These are phyloP conservation scores for Kwoniella shandongensis DNA, from an alignment of 768 basidiomycete species.

Conservation along the genomic window DNA sequence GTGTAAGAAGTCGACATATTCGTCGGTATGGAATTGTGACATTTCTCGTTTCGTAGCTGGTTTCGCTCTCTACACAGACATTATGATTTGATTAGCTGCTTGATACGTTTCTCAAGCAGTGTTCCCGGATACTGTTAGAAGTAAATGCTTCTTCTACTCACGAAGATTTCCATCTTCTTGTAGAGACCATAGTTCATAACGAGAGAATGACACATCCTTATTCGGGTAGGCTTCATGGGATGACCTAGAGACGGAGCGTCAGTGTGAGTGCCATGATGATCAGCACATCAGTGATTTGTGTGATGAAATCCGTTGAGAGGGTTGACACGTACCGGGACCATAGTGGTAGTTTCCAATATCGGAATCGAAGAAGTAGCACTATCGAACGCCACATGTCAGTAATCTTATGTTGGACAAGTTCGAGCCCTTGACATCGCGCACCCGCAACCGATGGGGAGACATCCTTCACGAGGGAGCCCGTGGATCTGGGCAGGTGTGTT, in stretches of 20 bases:
- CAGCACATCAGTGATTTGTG: background rate
- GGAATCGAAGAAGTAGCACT: constrained; percentile 99
- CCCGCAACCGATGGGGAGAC: too few species aligned
- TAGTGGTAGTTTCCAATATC: constrained; percentile 99
- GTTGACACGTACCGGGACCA: constrained; percentile 60
- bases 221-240: constrained; percentile 96
- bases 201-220: constrained; percentile 98
- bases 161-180: constrained; percentile 99
- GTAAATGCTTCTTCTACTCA: too few species aligned
- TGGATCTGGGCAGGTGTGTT: too few species aligned
- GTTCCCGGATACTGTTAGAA: too few species aligned
- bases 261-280: background rate
- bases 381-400: constrained; percentile 1
- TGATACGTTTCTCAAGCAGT: too few species aligned
- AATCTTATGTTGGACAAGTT: background rate
- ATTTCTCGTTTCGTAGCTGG: constrained; percentile 99
- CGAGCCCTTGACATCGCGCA: too few species aligned
- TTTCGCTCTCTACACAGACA: constrained; percentile 75
- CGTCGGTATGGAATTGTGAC: constrained; percentile 98
- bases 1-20: constrained; percentile 95
- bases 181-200: constrained; percentile 99
- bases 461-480: too few species aligned
- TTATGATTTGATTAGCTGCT: background rate
- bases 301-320: background rate
- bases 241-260: constrained; percentile 65